phyloP scores from a whole-genome alignment of 768 basidiomycete species.

The Stropharia rugosoannulata region DNA sequence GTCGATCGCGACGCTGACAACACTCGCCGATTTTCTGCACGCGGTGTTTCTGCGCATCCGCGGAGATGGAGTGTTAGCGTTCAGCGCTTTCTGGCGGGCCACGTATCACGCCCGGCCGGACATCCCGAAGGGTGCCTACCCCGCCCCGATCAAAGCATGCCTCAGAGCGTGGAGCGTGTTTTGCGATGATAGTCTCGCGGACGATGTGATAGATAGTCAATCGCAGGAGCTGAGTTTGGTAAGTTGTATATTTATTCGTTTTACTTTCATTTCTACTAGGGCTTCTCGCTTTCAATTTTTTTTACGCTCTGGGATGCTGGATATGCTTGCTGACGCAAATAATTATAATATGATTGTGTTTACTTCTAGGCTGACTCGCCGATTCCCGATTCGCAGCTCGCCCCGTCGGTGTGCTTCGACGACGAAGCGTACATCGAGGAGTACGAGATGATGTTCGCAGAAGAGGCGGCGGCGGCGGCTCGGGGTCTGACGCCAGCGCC shows the following conservation, averaged over 20 bases:
- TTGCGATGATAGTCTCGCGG: constrained; percentile 47
- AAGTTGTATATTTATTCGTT: constrained; percentile 6
- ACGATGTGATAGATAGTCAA: constrained; percentile 35
- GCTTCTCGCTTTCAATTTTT: too few species aligned
- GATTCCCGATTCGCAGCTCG: constrained; percentile 30
- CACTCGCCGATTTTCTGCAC: constrained; percentile 44
- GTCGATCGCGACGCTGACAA: constrained; percentile 37
- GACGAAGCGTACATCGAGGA: not conserved
- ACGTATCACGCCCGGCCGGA: constrained; percentile 46
- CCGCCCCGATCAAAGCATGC: constrained; percentile 40
- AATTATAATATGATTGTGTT: too few species aligned
- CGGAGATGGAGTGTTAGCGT: constrained; percentile 50
- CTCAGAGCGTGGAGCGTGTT: constrained; percentile 46
- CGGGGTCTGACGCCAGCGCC: not conserved
- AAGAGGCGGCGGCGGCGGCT: not conserved
- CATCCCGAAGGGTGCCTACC: constrained; percentile 36
- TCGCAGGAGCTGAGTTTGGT: constrained; percentile 37
- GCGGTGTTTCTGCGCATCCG: constrained; percentile 51
- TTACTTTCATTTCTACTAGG: too few species aligned
- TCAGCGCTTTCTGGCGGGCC: constrained; percentile 56
- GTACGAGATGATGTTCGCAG: not conserved
- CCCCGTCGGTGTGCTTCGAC: not conserved
- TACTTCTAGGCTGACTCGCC: constrained; percentile 14
- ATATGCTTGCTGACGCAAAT: too few species aligned
- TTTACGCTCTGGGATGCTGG: too few species aligned